Base-by-base conservation (phyloP, 2,329 filamentous ascomycete genomes). In the Hortaea werneckii region DNA sequence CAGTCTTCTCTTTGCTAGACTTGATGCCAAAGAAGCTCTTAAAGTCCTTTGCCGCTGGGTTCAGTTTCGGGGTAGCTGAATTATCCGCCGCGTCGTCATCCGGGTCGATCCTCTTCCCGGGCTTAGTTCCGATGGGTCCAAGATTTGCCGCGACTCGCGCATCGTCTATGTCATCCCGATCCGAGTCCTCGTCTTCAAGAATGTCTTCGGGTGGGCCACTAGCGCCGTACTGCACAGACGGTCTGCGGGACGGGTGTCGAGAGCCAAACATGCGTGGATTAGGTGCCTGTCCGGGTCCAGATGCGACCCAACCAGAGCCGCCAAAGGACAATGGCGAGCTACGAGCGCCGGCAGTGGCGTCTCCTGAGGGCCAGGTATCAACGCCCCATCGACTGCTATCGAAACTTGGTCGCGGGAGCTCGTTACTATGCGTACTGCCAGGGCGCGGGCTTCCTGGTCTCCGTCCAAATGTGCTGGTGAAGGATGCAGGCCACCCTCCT, bases 1-100 rank as follows among this genome's bases (percentile, higher is more conserved):
- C 29, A 11, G 49, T 63, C 6, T 65, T 50, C 49, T 62, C 65
- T 40, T 64, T 67, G 10, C 49, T 65, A 20, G 20, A 20, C 65
- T 57, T 70, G 64, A 57, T 67, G 1, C 52, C 52, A 48, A 92
- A 78, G 34, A 81, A 76, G 7, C 76, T 82, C 66, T 84, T 90
- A 62, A 96, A 96, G 1, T 84, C 86, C 6, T 89, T 89, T 0
- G 90, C 92, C 5, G 86, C 79, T 6, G 92, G 92, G 58, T 98
- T 96, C 28, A 96, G 74, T 55, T 76, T 75, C 40, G 79, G 57
- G 66, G 81, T 70, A 37, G 72, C 59, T 43, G 68, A 54, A 58
- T 64, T 42, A 5, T 26, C 41, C 82, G 69, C 58, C 71, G 34
- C 10, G 37, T 39, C 29, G 12, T 50, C 29, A 11, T 47, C 41